These are phyloP conservation scores for Schwanniomyces pseudopolymorphus DNA, from an alignment of 805 yeast species.

Conservation along the genomic window DNA sequence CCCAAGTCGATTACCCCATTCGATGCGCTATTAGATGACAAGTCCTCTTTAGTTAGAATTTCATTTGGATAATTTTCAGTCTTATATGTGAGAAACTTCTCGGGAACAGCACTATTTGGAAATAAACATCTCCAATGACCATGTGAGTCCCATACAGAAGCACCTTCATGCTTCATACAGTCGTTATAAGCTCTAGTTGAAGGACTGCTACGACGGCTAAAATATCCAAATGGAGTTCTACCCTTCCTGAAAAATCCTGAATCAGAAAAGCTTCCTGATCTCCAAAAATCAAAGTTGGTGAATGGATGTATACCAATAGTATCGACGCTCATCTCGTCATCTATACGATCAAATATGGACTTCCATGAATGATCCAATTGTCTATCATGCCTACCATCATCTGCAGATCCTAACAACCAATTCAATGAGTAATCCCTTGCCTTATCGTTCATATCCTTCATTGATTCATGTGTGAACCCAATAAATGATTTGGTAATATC, in stretches of 20 bases:
- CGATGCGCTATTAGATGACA: slow-evolving; percentile 17
- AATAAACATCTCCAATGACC: slow-evolving; percentile 93
- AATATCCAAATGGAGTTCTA: slow-evolving; percentile 43
- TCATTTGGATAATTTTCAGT: slow-evolving; percentile 21
- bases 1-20: slow-evolving; percentile 37
- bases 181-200: slow-evolving; percentile 54
- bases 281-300: background rate
- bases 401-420: slow-evolving; percentile 15
- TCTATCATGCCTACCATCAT: slow-evolving; percentile 2
- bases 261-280: background rate
- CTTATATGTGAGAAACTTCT: slow-evolving; percentile 28
- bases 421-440: slow-evolving; percentile 18
- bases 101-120: slow-evolving; percentile 50
- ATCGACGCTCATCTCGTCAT: background rate
- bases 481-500: slow-evolving; percentile 24
- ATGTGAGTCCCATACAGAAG: slow-evolving; percentile 75
- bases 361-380: slow-evolving; percentile 1
- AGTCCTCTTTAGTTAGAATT: slow-evolving; percentile 58
- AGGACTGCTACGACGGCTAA: slow-evolving; percentile 57
- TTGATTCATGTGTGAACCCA: slow-evolving; percentile 20
- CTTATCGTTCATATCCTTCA: slow-evolving; percentile 20
- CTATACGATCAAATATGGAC: slow-evolving; percentile 1
- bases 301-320: background rate
- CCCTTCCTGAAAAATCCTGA: slow-evolving; percentile 13
- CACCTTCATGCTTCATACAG: slow-evolving; percentile 67